Evolutionary conservation across 2,329 filamentous ascomycete species (phyloP).

Genomic region (Falciphora oryzae): DNA sequence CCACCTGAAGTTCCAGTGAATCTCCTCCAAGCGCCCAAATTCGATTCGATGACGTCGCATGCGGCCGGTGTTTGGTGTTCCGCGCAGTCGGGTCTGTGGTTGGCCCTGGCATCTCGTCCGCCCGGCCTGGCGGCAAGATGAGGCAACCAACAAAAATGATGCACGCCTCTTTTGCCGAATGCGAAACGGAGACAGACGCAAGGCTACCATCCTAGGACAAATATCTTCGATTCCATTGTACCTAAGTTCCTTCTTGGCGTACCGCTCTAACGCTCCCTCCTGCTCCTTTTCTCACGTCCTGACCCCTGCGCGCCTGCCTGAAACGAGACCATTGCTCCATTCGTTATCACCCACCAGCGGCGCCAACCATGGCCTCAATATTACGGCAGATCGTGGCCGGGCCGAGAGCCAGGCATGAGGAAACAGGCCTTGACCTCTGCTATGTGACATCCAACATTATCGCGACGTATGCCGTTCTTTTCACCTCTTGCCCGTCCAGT

Average conservation of each 20-base stretch:
- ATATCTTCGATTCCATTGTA: slow-evolving; percentile 1
- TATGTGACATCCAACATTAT: slow-evolving; percentile 84
- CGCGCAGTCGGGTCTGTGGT: not conserved
- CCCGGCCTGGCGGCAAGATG: not conserved
- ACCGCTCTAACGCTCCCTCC: not conserved
- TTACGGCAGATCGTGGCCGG: slow-evolving; percentile 89
- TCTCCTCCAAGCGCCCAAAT: not conserved
- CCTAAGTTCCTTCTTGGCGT: not conserved
- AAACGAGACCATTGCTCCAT: not conserved
- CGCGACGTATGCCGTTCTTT: slow-evolving; percentile 40
- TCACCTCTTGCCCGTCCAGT: not conserved
- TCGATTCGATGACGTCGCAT: not conserved
- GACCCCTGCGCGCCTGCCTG: not conserved
- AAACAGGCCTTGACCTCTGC: slow-evolving; percentile 87
- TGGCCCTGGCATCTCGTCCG: not conserved
- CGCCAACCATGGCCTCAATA: slow-evolving; percentile 57
- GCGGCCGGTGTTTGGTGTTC: not conserved
- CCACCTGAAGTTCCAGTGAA: not conserved
- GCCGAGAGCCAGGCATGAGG: slow-evolving; percentile 74
- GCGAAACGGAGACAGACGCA: not conserved
- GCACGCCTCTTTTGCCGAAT: not conserved
- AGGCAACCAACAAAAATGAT: not conserved
- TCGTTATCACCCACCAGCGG: not conserved
- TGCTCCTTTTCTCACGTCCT: not conserved
- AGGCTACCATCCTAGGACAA: not conserved